Evolutionary conservation across 148 eudicot species (phyloP).

Genomic region (Arctostaphylos glauca): DNA sequence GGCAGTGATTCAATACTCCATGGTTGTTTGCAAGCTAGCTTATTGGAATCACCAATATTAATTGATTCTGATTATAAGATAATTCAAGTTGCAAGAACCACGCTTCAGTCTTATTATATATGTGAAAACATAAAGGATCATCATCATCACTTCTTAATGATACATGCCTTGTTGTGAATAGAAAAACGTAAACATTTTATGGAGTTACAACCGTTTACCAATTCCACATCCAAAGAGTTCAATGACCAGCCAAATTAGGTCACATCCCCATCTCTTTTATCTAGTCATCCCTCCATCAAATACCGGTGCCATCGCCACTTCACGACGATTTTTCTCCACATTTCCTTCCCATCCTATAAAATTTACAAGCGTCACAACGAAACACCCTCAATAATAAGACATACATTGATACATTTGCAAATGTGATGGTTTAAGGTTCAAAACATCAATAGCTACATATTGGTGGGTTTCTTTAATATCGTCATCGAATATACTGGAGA

Average conservation of each 20-base stretch:
- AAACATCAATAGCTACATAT: background rate
- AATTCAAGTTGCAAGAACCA: too few relatives aligned
- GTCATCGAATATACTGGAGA: background rate
- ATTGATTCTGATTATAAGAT: too few relatives aligned
- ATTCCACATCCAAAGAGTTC: background rate
- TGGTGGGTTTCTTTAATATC: background rate
- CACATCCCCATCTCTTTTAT: background rate
- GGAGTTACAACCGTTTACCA: too few relatives aligned
- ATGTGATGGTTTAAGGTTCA: background rate
- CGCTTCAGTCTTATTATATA: too few relatives aligned
- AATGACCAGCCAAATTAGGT: background rate
- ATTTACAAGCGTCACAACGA: background rate
- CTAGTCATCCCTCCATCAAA: slow-evolving; percentile 13
- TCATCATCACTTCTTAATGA: too few relatives aligned
- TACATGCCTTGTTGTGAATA: too few relatives aligned
- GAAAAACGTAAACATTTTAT: too few relatives aligned
- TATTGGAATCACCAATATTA: too few relatives aligned
- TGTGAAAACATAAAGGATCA: too few relatives aligned
- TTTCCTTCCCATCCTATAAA: slow-evolving; percentile 24
- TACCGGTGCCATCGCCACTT: slow-evolving; percentile 12
- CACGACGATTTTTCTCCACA: slow-evolving; percentile 14
- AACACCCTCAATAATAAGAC: background rate
- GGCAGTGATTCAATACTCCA: too few relatives aligned
- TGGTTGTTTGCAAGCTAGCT: too few relatives aligned
- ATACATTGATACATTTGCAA: background rate